These are phyloP conservation scores for Prunus yedoensis DNA, from an alignment of 331 rosid species.

Conservation along the genomic window DNA sequence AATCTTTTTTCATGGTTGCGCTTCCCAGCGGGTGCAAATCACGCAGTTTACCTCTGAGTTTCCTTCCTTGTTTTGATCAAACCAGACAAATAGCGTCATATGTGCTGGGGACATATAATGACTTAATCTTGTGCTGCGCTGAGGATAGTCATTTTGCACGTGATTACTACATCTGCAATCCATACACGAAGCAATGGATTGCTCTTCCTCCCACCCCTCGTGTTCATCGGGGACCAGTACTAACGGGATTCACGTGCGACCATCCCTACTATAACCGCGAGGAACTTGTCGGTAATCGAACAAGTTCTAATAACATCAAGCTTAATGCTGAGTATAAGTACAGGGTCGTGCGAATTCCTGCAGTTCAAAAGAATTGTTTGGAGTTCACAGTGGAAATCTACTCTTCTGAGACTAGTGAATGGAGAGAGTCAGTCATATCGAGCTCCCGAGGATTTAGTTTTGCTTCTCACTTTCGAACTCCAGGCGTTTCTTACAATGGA, in stretches of 20 bases:
- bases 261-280: not conserved
- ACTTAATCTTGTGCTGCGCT: not conserved
- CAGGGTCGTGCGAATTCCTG: not conserved
- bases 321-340: not conserved
- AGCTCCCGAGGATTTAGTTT: not conserved
- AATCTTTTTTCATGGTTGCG: not conserved
- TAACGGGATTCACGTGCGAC: not conserved
- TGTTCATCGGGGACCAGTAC: too few relatives aligned
- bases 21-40: not conserved
- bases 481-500: not conserved
- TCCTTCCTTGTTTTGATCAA: not conserved
- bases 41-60: not conserved
- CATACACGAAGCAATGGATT: not conserved
- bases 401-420: not conserved
- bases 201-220: not conserved
- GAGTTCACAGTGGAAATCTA: not conserved
- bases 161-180: slow-evolving; percentile 4
- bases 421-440: not conserved
- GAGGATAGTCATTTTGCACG: not conserved
- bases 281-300: not conserved
- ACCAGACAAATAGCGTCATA: not conserved
- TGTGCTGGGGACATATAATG: not conserved
- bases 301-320: too few relatives aligned
- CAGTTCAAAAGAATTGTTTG: too few relatives aligned
- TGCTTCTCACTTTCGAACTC: not conserved